These are phyloP conservation scores for Paramecium caudatum DNA, from an alignment of 73 alveolate genomes.

Conservation along the genomic window DNA sequence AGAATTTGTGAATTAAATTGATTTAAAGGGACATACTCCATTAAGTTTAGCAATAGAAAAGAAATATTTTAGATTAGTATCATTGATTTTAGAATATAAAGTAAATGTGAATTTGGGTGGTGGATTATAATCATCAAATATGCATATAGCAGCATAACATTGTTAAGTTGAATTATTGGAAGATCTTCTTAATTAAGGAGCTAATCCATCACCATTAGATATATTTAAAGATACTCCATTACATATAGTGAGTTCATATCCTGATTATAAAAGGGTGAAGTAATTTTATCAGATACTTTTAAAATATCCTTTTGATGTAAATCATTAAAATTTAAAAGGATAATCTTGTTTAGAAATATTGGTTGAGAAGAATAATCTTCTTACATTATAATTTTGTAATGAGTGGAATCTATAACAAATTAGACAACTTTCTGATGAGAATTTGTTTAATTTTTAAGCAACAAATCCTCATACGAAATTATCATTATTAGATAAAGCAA, in stretches of 20 bases:
- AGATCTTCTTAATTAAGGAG: not conserved
- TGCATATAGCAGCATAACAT: slow-evolving; percentile 39
- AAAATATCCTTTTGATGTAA: slow-evolving; percentile 7
- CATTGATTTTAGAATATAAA: not conserved
- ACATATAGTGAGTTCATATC: not conserved
- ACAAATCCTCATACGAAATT: slow-evolving; percentile 14
- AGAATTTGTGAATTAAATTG: not conserved
- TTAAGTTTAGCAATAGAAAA: slow-evolving; percentile 41
- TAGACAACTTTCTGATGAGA: not conserved
- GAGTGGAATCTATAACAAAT: slow-evolving; percentile 1
- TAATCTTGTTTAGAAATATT: slow-evolving; percentile 24
- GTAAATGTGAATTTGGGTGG: slow-evolving; percentile 33
- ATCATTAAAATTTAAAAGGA: slow-evolving; percentile 42
- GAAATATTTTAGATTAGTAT: not conserved
- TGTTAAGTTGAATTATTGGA: not conserved
- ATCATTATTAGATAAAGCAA: slow-evolving; percentile 22
- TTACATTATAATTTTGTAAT: not conserved
- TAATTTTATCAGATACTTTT: slow-evolving; percentile 13
- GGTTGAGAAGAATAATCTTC: not conserved
- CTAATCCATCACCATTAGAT: not conserved
- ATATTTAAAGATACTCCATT: slow-evolving; percentile 46
- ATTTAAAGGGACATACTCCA: slow-evolving; percentile 53
- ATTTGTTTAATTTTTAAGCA: not conserved
- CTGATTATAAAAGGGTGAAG: slow-evolving; percentile 28
- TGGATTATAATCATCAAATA: slow-evolving; percentile 1